These are phyloP conservation scores for Xylaria intraflava DNA, from an alignment of 495 filamentous ascomycete genomes.

Conservation along the genomic window DNA sequence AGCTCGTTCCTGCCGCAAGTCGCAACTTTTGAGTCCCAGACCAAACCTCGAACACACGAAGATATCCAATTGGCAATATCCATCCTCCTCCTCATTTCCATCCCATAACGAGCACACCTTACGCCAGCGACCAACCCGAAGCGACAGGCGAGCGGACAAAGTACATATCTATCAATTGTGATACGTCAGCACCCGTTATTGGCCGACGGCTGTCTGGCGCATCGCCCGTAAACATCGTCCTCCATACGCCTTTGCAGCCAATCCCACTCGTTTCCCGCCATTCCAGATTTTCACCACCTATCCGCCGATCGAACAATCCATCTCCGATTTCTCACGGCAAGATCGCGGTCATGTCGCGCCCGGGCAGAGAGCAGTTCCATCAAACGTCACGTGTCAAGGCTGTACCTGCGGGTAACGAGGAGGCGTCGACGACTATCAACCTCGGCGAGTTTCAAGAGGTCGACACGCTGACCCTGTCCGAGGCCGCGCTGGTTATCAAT, in stretches of 20 bases:
- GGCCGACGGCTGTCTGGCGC: conserved; percentile 1
- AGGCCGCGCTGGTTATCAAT: conserved; percentile 85
- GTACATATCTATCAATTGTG: background rate
- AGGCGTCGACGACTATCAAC: conserved; percentile 70
- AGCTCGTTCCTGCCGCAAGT: background rate
- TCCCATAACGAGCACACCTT: background rate
- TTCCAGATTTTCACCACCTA: background rate
- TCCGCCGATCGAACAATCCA: background rate
- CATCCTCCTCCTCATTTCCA: background rate
- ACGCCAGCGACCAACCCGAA: background rate
- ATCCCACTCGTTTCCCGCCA: conserved; percentile 1
- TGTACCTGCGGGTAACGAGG: conserved; percentile 73
- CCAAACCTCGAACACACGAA: background rate
- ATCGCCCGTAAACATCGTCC: conserved; percentile 2
- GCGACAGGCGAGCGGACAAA: background rate
- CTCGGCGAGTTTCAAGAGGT: conserved; percentile 90
- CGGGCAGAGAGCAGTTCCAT: conserved; percentile 17
- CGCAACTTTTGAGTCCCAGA: background rate
- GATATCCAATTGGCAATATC: background rate
- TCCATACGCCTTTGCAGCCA: background rate
- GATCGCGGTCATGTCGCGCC: conserved; percentile 17
- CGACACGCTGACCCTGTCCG: conserved; percentile 78
- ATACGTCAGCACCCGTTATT: background rate
- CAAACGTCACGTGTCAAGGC: conserved; percentile 67
- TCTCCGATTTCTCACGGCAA: background rate